A percentile compares a stretch with the other conserved stretches of the same genome.
Evolutionary conservation across 2,329 filamentous ascomycete species (phyloP).

Genomic region (Penicillium capsulatum): DNA sequence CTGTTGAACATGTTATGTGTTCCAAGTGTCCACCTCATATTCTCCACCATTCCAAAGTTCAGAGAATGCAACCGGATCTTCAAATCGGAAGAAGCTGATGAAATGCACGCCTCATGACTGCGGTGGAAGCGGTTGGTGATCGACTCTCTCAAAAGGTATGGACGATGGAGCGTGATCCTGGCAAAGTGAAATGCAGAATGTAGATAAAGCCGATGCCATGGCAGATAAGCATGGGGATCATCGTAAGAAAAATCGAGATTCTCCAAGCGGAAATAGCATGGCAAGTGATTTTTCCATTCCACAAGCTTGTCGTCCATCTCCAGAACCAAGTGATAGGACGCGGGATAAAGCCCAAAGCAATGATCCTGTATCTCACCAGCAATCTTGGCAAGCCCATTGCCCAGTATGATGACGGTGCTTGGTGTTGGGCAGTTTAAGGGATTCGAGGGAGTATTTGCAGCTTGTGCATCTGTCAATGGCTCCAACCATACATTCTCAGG

Average conservation of each 20-base stretch:
- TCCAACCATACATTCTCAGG: constrained; percentile 41
- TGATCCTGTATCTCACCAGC: no score
- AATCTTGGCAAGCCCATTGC: constrained; percentile 30
- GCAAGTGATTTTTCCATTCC: constrained; percentile 32
- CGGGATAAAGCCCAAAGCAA: no score
- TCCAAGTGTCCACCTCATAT: constrained; percentile 34
- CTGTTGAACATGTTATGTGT: constrained; percentile 44
- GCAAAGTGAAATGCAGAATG: constrained; percentile 42
- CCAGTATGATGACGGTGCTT: constrained; percentile 31
- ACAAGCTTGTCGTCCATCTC: constrained; percentile 34
- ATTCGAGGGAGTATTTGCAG: constrained; percentile 16
- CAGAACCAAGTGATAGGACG: constrained; percentile 35
- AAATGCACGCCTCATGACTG: constrained; percentile 41
- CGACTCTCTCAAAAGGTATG: constrained; percentile 39
- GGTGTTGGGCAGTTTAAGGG: constrained; percentile 33
- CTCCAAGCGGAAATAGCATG: constrained; percentile 35
- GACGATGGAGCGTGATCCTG: constrained; percentile 40
- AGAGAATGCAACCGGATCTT: constrained; percentile 36
- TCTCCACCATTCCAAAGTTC: constrained; percentile 24
- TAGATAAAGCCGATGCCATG: constrained; percentile 39
- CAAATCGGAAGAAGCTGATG: constrained; percentile 42
- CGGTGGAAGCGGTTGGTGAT: constrained; percentile 40
- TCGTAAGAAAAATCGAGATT: constrained; percentile 34
- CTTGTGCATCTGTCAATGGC: constrained; percentile 32
- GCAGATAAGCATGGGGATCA: constrained; percentile 25